Percentiles rank a stretch among this genome's conserved stretches.
phyloP scores from a whole-genome alignment of 2,329 filamentous ascomycete genomes.

The Pyrenophora graminea region DNA sequence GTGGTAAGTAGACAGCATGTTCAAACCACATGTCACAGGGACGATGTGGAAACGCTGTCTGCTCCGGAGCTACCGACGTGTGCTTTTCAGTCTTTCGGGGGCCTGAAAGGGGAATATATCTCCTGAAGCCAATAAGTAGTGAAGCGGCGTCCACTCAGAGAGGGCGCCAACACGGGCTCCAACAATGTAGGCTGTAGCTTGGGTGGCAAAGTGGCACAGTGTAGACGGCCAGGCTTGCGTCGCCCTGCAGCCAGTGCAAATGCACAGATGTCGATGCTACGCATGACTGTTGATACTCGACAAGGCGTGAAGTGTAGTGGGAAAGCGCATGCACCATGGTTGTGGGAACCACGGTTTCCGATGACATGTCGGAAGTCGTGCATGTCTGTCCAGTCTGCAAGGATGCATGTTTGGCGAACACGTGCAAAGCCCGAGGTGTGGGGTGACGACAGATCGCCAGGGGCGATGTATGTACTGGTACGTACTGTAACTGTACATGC shows the following conservation, averaged over 20 bases:
- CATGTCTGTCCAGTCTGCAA: slow-evolving; percentile 16
- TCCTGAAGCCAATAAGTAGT: not conserved
- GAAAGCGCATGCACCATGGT: not conserved
- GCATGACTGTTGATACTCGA: slow-evolving; percentile 3
- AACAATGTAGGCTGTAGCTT: not conserved
- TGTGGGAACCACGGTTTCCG: not conserved
- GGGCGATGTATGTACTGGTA: not conserved
- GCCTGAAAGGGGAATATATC: not conserved
- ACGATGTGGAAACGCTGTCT: not conserved
- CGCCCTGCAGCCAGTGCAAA: slow-evolving; percentile 7
- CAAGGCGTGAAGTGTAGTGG: no score
- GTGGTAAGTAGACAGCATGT: not conserved
- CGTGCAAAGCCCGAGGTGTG: slow-evolving; percentile 10
- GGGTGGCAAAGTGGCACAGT: slow-evolving; percentile 8
- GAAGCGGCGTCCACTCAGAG: not conserved
- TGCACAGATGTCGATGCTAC: slow-evolving; percentile 8
- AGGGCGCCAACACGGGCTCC: not conserved
- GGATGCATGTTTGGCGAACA: slow-evolving; percentile 2
- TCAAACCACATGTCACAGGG: not conserved
- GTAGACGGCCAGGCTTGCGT: slow-evolving; percentile 3
- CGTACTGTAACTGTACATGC: not conserved
- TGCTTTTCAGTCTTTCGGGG: not conserved
- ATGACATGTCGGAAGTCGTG: slow-evolving; percentile 15
- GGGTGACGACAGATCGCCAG: slow-evolving; percentile 14
- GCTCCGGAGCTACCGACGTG: not conserved